A percentile compares a stretch with the other conserved stretches of the same genome.
Evolutionary conservation across 139 green algal genomes (phyloP).

Genomic region (Parachlorella kessleri): DNA sequence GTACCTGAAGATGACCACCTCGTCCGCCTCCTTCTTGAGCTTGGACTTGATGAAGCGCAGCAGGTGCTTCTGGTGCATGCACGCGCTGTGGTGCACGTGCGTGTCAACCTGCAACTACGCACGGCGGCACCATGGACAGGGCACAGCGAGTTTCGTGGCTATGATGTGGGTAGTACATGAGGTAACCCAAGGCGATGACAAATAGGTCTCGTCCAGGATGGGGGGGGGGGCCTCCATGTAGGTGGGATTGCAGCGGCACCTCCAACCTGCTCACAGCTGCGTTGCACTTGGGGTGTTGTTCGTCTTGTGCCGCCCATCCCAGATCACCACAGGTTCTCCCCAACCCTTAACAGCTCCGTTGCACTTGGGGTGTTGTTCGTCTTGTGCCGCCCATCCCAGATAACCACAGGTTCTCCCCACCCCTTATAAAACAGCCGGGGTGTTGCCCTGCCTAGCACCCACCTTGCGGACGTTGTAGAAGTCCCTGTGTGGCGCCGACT

Average conservation of each 20-base stretch:
- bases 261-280: neutral
- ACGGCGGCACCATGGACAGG: no score
- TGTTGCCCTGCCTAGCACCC: slow-evolving; percentile 8
- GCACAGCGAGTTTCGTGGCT: no score
- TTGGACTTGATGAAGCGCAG: slow-evolving; percentile 99
- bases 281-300: no score
- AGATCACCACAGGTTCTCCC: no score
- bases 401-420: no score
- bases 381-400: no score
- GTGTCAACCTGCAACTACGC: slow-evolving; percentile 99
- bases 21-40: slow-evolving; percentile 96
- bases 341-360: no score
- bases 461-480: slow-evolving; percentile 99
- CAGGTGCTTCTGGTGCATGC: slow-evolving; percentile 99
- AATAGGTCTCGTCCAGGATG: no score
- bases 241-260: no score
- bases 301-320: no score
- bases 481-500: slow-evolving; percentile 96
- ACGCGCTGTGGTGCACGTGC: slow-evolving; percentile 97
- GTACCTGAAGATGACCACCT: slow-evolving; percentile 85
- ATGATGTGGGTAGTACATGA: no score
- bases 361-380: neutral
- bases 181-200: no score
- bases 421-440: neutral
- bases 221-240: neutral